Base-by-base conservation (phyloP, 768 basidiomycete genomes). In the Glaciozyma antarctica region DNA sequence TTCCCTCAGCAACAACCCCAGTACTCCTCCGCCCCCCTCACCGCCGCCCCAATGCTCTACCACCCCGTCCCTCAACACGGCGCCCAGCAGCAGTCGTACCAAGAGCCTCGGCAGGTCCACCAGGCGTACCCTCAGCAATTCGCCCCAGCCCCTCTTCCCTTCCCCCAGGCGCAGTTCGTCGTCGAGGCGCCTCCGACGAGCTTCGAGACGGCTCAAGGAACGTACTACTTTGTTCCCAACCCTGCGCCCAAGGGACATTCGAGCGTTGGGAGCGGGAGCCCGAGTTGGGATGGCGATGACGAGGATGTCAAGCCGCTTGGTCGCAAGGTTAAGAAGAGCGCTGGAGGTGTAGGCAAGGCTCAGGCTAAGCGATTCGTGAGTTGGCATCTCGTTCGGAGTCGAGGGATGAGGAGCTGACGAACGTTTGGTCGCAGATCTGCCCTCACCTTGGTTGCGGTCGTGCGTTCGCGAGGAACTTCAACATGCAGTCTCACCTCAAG, bases 401-500 rank as follows among this genome's bases (percentile, higher is more conserved):
- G 4, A 1, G 12, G 8, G 24, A 26, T 32, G 4, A 16, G 10
- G 38, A 41, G 38, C 38, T 41, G 13, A 41, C 38, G 38, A 12
- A 5, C 32, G 32, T 15, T 41, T 17, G 43, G 13, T 34, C 45
- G 12, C 49, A 66, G 65, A 22, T 54, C n/a, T 70, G 69, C 58
- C 66, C 65, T 28, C 66, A 67, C 21, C 63, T 63, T 0, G 48
- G 44, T 3, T 70, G 69, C 28, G 69, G 69, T 1, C 65, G 69
- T 4, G 63, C 61, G 0, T 70, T 70, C 16, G 69, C 69, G 22
- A 32, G 69, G 13, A 64, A 70, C 32, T 70, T 67, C 69, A 70
- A 70, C 51, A 48, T 70, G 28, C 63, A 67, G 30, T 60, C 61
- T 2, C 69, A 70, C 61, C 63, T 67, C 66, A 70, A 70, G 62